These are phyloP conservation scores for Beauveria sp. DNA, from an alignment of 2,329 filamentous ascomycete genomes.

Conservation along the genomic window DNA sequence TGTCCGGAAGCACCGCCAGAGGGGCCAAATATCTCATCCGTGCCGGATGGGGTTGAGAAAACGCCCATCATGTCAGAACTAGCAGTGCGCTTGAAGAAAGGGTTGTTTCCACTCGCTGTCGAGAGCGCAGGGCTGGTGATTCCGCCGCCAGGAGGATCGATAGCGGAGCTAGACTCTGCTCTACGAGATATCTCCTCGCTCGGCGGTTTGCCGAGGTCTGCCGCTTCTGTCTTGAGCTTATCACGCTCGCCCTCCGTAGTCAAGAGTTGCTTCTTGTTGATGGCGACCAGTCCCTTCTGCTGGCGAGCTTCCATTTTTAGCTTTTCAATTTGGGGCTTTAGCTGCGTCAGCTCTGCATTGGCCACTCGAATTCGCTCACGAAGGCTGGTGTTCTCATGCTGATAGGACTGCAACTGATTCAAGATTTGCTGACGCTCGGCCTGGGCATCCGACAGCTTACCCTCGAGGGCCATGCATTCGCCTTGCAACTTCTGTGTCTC, in stretches of 20 bases:
- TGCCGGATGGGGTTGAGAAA: slow-evolving; percentile 44
- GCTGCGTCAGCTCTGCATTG: slow-evolving; percentile 72
- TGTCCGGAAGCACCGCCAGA: slow-evolving; percentile 30
- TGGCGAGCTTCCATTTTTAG: slow-evolving; percentile 85
- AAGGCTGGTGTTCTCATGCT: slow-evolving; percentile 76
- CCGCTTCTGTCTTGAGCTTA: slow-evolving; percentile 73
- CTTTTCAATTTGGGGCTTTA: slow-evolving; percentile 90
- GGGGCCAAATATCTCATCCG: slow-evolving; percentile 75
- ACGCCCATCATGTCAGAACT: slow-evolving; percentile 53
- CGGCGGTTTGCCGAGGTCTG: slow-evolving; percentile 55
- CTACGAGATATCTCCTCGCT: slow-evolving; percentile 51
- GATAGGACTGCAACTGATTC: slow-evolving; percentile 71
- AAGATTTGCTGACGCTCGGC: slow-evolving; percentile 72
- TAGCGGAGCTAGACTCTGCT: slow-evolving; percentile 42
- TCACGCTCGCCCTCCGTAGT: slow-evolving; percentile 86
- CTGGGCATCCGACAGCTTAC: slow-evolving; percentile 71
- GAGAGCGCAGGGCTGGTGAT: slow-evolving; percentile 64
- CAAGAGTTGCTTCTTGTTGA: slow-evolving; percentile 95
- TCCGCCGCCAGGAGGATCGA: slow-evolving; percentile 33
- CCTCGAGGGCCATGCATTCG: slow-evolving; percentile 78
- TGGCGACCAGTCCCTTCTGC: slow-evolving; percentile 91
- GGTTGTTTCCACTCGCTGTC: slow-evolving; percentile 74
- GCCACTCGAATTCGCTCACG: slow-evolving; percentile 81
- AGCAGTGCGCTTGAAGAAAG: slow-evolving; percentile 74
- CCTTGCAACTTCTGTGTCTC: slow-evolving; percentile 79